Percentiles rank a stretch among this genome's conserved stretches.
phyloP scores from a whole-genome alignment of 495 filamentous ascomycete genomes.

The Trichocladium antarcticum region DNA sequence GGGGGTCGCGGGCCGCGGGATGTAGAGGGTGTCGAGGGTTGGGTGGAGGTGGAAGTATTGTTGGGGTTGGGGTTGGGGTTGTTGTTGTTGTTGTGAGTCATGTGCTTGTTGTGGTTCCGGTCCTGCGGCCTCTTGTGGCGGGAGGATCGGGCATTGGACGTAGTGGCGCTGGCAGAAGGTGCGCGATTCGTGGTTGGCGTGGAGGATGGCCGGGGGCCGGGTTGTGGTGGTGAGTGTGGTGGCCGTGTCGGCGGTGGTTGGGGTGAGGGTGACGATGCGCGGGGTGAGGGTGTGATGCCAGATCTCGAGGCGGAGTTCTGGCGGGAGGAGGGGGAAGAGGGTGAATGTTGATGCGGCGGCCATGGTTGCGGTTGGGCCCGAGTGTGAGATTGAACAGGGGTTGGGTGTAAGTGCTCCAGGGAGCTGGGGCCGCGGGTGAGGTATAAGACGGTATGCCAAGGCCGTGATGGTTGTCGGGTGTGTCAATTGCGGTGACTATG shows the following conservation, averaged over 20 bases:
- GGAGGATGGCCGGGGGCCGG: slow-evolving; percentile 31
- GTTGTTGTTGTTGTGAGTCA: not conserved
- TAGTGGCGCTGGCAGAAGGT: slow-evolving; percentile 31
- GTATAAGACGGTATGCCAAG: no score
- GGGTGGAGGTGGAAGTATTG: slow-evolving; percentile 36
- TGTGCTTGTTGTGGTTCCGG: not conserved
- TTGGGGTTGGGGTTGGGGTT: not conserved
- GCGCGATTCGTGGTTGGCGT: slow-evolving; percentile 36
- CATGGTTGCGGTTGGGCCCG: slow-evolving; percentile 8
- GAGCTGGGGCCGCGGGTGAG: no score
- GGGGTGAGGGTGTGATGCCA: slow-evolving; percentile 33
- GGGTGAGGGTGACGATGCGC: slow-evolving; percentile 32
- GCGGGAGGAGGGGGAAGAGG: slow-evolving; percentile 33
- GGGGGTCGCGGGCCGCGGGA: slow-evolving; percentile 30
- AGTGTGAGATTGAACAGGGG: not conserved
- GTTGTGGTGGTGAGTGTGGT: slow-evolving; percentile 12
- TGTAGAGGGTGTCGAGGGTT: slow-evolving; percentile 37
- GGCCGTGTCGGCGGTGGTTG: slow-evolving; percentile 7
- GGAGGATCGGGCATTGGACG: slow-evolving; percentile 14
- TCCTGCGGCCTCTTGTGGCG: slow-evolving; percentile 9
- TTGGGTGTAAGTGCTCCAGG: not conserved
- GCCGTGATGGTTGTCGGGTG: no score
- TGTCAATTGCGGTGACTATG: not conserved
- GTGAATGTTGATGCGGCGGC: slow-evolving; percentile 24
- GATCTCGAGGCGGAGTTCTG: slow-evolving; percentile 42